Conservation (phyloP, 1,139 yeast species). For the Suhomyces taliae region DNA sequence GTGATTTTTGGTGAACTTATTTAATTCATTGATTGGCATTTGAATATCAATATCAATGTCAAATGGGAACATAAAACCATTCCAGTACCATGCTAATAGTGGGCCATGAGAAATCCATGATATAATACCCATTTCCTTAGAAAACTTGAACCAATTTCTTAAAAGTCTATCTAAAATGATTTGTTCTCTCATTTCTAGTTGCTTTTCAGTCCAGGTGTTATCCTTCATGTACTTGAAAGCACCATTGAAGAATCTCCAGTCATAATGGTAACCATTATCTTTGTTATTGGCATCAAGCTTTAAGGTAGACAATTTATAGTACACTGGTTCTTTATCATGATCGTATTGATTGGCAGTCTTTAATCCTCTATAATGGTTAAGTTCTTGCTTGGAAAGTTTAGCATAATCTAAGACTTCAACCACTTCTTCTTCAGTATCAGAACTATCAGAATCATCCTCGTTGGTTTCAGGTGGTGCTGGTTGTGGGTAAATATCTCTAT, state of each 20-base stretch:
- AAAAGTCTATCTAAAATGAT: constrained; percentile 28
- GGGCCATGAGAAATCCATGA: constrained; percentile 34
- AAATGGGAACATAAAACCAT: constrained; percentile 18
- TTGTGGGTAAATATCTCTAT: constrained; percentile 1
- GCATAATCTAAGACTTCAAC: not conserved
- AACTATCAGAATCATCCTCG: not conserved
- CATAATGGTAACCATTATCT: constrained; percentile 42
- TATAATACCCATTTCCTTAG: constrained; percentile 31
- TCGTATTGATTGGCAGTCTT: constrained; percentile 19
- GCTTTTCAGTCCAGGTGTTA: constrained; percentile 27
- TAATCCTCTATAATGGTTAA: constrained; percentile 27
- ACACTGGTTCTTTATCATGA: constrained; percentile 25
- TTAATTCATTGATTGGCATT: constrained; percentile 15
- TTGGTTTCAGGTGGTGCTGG: not conserved
- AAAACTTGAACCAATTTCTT: constrained; percentile 24
- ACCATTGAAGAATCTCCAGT: constrained; percentile 42
- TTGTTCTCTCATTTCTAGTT: constrained; percentile 24
- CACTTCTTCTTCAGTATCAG: not conserved
- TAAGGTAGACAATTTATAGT: constrained; percentile 37
- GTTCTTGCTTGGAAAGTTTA: constrained; percentile 19
- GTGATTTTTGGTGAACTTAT: constrained; percentile 10
- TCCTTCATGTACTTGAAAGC: constrained; percentile 29
- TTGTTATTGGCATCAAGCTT: constrained; percentile 23
- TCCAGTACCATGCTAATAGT: constrained; percentile 30
- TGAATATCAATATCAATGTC: constrained; percentile 18